phyloP scores from a whole-genome alignment of 441 rosid species.

The Bocquillonia castaneifolia region DNA sequence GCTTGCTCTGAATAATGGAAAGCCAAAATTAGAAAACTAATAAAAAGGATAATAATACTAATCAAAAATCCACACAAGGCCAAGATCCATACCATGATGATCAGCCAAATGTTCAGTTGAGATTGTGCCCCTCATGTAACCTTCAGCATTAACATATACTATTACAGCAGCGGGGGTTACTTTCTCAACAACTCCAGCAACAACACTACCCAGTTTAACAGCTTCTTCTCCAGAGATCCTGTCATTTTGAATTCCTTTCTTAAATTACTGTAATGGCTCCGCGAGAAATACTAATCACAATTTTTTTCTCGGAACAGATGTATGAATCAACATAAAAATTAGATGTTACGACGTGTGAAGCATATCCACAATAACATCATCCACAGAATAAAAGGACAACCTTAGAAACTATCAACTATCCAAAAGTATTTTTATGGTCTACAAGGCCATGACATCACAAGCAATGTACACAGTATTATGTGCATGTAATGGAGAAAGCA shows the following conservation, averaged over 20 bases:
- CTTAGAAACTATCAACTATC: too few relatives aligned
- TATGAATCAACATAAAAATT: slow-evolving; percentile 5
- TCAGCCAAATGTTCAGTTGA: slow-evolving; percentile 84
- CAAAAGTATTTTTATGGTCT: background rate
- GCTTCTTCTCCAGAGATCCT: slow-evolving; percentile 74
- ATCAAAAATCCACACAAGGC: background rate
- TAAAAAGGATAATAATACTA: slow-evolving; percentile 12
- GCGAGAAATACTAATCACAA: background rate
- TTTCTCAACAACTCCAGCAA: slow-evolving; percentile 76
- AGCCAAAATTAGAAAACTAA: slow-evolving; percentile 25
- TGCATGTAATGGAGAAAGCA: background rate
- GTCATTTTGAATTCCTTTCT: slow-evolving; percentile 21
- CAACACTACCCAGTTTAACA: slow-evolving; percentile 75
- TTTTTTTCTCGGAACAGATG: background rate
- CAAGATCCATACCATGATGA: slow-evolving; percentile 64
- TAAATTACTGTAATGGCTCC: slow-evolving; percentile 13
- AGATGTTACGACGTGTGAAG: background rate
- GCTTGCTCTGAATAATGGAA: slow-evolving; percentile 59
- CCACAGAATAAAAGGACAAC: background rate
- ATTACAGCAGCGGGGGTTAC: slow-evolving; percentile 54
- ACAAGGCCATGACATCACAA: too few relatives aligned
- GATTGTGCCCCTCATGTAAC: slow-evolving; percentile 66
- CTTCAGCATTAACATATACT: slow-evolving; percentile 58
- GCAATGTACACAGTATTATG: too few relatives aligned
- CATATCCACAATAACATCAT: background rate